A percentile compares a stretch with the other conserved stretches of the same genome.
phyloP scores from a whole-genome alignment of 495 filamentous ascomycete species.

The Evernia prunastri region DNA sequence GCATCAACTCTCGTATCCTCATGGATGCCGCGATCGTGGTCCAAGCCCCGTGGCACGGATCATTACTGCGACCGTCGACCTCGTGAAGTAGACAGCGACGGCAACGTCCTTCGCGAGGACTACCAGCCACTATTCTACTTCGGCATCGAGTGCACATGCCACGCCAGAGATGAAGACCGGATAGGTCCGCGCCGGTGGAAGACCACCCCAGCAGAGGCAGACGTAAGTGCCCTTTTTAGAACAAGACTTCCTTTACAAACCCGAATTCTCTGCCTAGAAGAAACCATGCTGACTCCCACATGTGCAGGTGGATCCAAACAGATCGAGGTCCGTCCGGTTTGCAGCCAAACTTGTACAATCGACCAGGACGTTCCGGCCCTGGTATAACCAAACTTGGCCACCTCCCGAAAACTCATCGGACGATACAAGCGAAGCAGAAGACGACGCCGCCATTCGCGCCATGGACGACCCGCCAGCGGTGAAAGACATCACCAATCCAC shows the following conservation, averaged over 20 bases:
- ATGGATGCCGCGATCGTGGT: not conserved
- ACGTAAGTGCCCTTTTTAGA: too few species aligned
- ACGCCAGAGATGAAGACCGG: not conserved
- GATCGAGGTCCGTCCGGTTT: not conserved
- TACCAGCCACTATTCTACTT: not conserved
- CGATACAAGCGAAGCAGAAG: not conserved
- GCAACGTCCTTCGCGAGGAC: not conserved
- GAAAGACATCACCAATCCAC: not conserved
- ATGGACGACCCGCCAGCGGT: not conserved
- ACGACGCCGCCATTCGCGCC: slow-evolving; percentile 2
- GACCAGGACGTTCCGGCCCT: not conserved
- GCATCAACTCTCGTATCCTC: not conserved
- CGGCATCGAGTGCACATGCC: not conserved
- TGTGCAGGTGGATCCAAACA: not conserved
- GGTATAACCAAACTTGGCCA: not conserved
- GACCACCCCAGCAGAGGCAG: slow-evolving; percentile 10
- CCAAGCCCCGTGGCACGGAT: not conserved
- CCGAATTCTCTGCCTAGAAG: too few species aligned
- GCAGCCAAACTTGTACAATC: not conserved
- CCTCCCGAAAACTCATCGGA: not conserved
- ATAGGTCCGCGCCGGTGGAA: not conserved
- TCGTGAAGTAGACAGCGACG: not conserved
- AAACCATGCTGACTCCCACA: too few species aligned
- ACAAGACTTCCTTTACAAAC: too few species aligned
- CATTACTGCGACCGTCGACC: slow-evolving; percentile 2